Percentiles rank a stretch among this genome's conserved stretches.
Evolutionary conservation across 2,329 filamentous ascomycete genomes (phyloP).

Genomic region (Metarhizium anisopliae): DNA sequence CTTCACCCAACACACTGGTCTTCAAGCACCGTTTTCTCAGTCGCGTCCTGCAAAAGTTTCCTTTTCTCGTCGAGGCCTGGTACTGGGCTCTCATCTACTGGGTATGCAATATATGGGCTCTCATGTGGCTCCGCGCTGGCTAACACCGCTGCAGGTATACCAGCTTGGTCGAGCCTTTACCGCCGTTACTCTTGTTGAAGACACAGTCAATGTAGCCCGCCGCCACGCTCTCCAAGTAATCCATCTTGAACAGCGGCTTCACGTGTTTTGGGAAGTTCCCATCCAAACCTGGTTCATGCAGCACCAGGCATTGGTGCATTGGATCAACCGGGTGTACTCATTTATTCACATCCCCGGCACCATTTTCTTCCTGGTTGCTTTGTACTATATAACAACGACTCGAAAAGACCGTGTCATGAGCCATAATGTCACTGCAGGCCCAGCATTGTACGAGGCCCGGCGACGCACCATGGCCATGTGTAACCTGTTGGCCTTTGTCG

Average conservation of each 20-base stretch:
- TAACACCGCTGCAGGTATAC: constrained; percentile 46
- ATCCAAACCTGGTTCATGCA: too few relatives aligned
- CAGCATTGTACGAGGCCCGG: constrained; percentile 43
- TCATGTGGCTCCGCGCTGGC: neutral
- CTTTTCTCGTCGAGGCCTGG: constrained; percentile 65
- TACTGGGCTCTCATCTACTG: constrained; percentile 49
- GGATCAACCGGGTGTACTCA: too few relatives aligned
- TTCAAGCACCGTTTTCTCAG: constrained; percentile 54
- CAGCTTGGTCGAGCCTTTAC: constrained; percentile 66
- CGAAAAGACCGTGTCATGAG: too few relatives aligned
- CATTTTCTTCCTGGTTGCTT: too few relatives aligned
- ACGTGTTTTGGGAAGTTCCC: too few relatives aligned
- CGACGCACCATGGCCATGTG: constrained; percentile 53
- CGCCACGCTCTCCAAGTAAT: too few relatives aligned
- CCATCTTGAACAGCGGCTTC: too few relatives aligned
- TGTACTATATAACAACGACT: too few relatives aligned
- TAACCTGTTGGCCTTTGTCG: constrained; percentile 50
- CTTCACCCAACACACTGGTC: constrained; percentile 40
- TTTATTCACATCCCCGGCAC: too few relatives aligned
- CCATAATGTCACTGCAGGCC: constrained; percentile 27
- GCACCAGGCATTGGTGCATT: too few relatives aligned
- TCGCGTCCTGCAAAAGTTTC: constrained; percentile 55
- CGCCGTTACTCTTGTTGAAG: constrained; percentile 58
- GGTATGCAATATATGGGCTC: constrained; percentile 1
- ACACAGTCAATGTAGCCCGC: constrained; percentile 49